phyloP scores from a whole-genome alignment of 2,329 filamentous ascomycete genomes.

The Aphanoascus verrucosus region DNA sequence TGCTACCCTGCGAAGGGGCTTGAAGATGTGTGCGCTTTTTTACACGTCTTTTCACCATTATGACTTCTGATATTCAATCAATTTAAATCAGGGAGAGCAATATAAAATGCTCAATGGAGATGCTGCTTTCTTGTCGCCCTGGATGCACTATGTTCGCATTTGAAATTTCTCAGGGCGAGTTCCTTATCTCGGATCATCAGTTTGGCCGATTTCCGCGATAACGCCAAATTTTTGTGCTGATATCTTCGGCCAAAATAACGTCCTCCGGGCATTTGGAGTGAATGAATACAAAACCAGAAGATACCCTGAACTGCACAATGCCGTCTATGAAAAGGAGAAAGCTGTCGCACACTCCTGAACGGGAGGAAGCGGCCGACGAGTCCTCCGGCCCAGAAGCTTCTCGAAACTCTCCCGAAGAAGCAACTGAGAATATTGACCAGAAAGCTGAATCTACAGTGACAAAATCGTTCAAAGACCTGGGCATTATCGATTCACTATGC shows the following conservation, averaged over 20 bases:
- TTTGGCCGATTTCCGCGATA: slow-evolving; percentile 6
- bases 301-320: slow-evolving; percentile 21
- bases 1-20: slow-evolving; percentile 50
- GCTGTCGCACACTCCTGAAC: slow-evolving; percentile 23
- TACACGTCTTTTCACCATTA: slow-evolving; percentile 67
- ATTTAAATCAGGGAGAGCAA: background rate
- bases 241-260: background rate
- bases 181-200: slow-evolving; percentile 13
- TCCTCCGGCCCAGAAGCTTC: slow-evolving; percentile 9
- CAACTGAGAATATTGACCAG: slow-evolving; percentile 9
- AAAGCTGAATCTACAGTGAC: slow-evolving; percentile 3
- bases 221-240: background rate
- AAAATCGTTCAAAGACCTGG: slow-evolving; percentile 44
- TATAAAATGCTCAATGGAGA: background rate
- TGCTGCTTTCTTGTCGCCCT: background rate
- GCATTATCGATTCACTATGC: slow-evolving; percentile 72
- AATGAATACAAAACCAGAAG: background rate
- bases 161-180: background rate
- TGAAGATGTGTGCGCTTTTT: slow-evolving; percentile 84
- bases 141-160: background rate
- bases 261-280: background rate
- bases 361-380: slow-evolving; percentile 17
- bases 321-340: slow-evolving; percentile 34
- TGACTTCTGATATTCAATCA: slow-evolving; percentile 1
- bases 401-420: slow-evolving; percentile 12